A percentile compares a stretch with the other conserved stretches of the same genome.
Conservation (phyloP, 768 basidiomycete genomes). For the Mycena latifolia region DNA sequence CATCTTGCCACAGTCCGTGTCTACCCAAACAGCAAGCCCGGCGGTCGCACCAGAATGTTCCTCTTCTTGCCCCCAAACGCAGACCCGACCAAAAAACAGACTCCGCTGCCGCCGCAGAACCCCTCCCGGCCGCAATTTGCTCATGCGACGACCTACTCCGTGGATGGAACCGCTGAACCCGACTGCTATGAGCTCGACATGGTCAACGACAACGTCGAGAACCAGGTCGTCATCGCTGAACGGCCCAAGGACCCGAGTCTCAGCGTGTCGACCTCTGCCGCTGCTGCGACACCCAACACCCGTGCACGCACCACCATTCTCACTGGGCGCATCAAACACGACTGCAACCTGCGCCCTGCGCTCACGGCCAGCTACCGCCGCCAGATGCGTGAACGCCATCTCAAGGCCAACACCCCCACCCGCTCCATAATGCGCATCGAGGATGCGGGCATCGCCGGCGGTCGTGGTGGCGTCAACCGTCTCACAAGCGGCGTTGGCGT, state of each 20-base stretch:
- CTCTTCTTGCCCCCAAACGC: constrained; percentile 74
- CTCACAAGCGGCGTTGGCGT: constrained; percentile 81
- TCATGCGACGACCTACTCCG: constrained; percentile 45
- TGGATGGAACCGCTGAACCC: constrained; percentile 54
- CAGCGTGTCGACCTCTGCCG: constrained; percentile 48
- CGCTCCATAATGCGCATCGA: constrained; percentile 82
- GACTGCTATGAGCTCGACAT: constrained; percentile 91
- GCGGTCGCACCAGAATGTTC: constrained; percentile 65
- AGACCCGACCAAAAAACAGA: constrained; percentile 48
- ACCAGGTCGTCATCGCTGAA: constrained; percentile 89
- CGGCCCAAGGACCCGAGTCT: constrained; percentile 74
- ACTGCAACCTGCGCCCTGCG: constrained; percentile 78
- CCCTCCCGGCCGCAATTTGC: constrained; percentile 55
- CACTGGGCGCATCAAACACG: constrained; percentile 85
- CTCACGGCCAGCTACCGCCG: constrained; percentile 77
- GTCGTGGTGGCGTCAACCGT: constrained; percentile 80
- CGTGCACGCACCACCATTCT: constrained; percentile 83
- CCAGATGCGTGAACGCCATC: constrained; percentile 78
- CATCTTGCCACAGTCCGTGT: constrained; percentile 90
- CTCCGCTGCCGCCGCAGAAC: constrained; percentile 33
- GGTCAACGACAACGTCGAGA: constrained; percentile 86
- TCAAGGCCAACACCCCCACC: constrained; percentile 73
- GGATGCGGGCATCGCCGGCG: constrained; percentile 75
- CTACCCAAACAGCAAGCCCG: constrained; percentile 60
- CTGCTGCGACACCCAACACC: constrained; percentile 59